Conservation (phyloP, 2,329 filamentous ascomycete genomes). For the Fusarium goolgardi region DNA sequence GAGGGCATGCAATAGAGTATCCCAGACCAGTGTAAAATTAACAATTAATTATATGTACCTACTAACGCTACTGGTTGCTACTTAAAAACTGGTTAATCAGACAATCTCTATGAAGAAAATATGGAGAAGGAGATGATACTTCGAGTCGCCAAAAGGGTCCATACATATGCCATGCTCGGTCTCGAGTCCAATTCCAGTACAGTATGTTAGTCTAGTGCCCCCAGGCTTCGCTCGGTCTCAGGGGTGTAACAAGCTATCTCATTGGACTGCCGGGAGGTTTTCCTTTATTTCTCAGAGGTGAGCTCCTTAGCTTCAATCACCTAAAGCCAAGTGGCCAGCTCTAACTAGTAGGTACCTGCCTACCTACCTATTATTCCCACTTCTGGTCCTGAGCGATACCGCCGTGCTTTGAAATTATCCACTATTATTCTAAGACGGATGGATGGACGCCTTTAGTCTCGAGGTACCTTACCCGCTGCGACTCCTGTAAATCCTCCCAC, state of each 20-base stretch:
- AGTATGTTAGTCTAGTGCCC: constrained; percentile 6
- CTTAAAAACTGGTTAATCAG: not conserved
- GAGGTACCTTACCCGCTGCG: constrained; percentile 25
- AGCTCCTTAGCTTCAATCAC: constrained; percentile 14
- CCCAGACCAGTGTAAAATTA: not conserved
- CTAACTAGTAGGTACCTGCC: too few species aligned
- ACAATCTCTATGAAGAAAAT: constrained; percentile 16
- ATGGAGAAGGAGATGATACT: constrained; percentile 27
- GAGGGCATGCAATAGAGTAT: not conserved
- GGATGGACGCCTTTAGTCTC: not conserved
- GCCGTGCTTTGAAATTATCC: constrained; percentile 22
- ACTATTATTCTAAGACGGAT: constrained; percentile 27
- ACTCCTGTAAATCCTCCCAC: constrained; percentile 38
- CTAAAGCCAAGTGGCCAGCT: constrained; percentile 15
- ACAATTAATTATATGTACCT: not conserved
- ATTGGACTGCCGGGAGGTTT: constrained; percentile 20
- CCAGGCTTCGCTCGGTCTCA: constrained; percentile 10
- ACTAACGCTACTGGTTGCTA: not conserved
- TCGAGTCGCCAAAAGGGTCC: constrained; percentile 31
- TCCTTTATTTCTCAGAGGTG: constrained; percentile 5
- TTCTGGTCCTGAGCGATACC: constrained; percentile 15
- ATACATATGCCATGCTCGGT: not conserved
- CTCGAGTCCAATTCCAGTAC: constrained; percentile 11
- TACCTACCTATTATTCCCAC: constrained; percentile 3
- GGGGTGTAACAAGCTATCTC: constrained; percentile 20